Conservation (phyloP, 352 stramenopile species). For the Thalassiosira hispida region DNA sequence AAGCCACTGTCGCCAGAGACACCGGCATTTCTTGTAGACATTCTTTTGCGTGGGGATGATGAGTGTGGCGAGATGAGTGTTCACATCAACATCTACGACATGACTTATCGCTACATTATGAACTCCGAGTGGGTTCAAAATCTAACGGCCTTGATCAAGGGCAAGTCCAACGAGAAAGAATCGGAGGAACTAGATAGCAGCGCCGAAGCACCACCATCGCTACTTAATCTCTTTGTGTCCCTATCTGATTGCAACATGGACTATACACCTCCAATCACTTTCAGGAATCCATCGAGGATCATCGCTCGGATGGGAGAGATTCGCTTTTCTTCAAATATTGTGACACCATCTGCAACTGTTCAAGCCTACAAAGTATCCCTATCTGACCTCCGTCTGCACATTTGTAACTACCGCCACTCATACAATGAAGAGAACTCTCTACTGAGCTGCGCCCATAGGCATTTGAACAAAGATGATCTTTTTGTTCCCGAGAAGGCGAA, state of each 20-base stretch:
- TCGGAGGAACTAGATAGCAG: background rate
- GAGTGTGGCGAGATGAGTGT: constrained; percentile 48
- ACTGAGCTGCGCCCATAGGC: constrained; percentile 46
- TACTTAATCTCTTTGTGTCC: constrained; percentile 67
- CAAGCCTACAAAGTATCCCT: constrained; percentile 71
- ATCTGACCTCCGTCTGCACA: constrained; percentile 61
- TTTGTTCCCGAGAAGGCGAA: constrained; percentile 12
- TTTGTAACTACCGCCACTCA: constrained; percentile 59
- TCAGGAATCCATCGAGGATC: constrained; percentile 53
- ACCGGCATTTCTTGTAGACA: constrained; percentile 67
- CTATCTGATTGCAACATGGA: constrained; percentile 78
- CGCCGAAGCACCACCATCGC: constrained; percentile 10
- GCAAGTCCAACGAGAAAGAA: constrained; percentile 15
- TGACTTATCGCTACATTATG: constrained; percentile 72
- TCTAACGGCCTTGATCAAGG: constrained; percentile 47
- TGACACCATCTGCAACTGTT: constrained; percentile 44
- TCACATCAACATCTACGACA: constrained; percentile 76
- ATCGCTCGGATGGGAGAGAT: constrained; percentile 75
- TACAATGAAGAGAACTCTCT: constrained; percentile 71
- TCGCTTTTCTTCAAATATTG: constrained; percentile 72
- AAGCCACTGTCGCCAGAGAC: constrained; percentile 67
- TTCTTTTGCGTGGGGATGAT: constrained; percentile 50
- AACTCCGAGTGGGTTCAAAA: constrained; percentile 62
- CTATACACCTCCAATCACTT: constrained; percentile 61
- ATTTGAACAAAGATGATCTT: constrained; percentile 52